Evolutionary conservation across 768 basidiomycete genomes (phyloP).

Genomic region (Lyophyllum semitale): DNA sequence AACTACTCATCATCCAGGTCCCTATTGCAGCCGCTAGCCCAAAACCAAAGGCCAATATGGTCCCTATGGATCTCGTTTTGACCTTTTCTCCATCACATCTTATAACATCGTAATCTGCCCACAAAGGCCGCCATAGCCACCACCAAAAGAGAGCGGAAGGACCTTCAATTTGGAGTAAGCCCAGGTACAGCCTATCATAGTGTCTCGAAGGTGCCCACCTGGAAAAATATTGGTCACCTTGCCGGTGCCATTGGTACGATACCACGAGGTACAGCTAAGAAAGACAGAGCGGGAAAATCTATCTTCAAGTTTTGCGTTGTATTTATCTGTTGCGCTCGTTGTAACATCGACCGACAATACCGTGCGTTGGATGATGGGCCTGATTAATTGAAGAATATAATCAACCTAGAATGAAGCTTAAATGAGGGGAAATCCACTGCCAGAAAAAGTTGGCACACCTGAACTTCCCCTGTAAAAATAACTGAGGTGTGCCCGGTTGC

Average conservation of each 20-base stretch:
- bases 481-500: conserved; percentile 46
- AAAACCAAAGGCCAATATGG: background rate
- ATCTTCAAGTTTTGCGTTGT: conserved; percentile 21
- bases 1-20: background rate
- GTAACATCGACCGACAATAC: conserved; percentile 18
- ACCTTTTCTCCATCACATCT: background rate
- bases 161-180: background rate
- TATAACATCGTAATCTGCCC: conserved; percentile 14
- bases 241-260: conserved; percentile 35
- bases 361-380: conserved; percentile 20
- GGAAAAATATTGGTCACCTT: conserved; percentile 42
- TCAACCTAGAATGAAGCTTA: conserved; percentile 28
- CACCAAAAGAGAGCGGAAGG: conserved; percentile 18
- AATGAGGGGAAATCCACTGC: background rate
- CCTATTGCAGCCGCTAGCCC: background rate
- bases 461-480: conserved; percentile 44
- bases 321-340: conserved; percentile 18
- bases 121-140: conserved; percentile 17
- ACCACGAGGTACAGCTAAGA: conserved; percentile 40
- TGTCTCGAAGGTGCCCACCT: conserved; percentile 18
- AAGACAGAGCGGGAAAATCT: conserved; percentile 25
- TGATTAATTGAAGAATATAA: conserved; percentile 34
- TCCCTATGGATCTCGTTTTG: background rate
- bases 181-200: background rate
- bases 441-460: conserved; percentile 25